Evolutionary conservation across 208 protist species (phyloP), one percentile per base, ranked within the genome.

Genomic region (Crithidia sp.): DNA sequence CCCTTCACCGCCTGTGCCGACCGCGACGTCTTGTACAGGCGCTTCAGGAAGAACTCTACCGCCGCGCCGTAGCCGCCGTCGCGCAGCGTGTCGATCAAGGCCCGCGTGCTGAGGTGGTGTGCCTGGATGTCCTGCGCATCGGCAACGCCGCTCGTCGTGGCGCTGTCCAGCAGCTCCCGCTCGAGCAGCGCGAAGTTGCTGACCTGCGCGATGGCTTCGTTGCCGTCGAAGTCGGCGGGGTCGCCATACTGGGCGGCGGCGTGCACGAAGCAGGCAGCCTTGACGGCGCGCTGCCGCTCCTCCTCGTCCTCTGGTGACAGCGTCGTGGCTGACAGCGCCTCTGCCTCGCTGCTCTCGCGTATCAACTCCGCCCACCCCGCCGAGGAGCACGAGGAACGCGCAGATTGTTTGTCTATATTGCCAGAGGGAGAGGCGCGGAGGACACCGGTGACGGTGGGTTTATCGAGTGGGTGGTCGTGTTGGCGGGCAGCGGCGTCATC

Each of bases 171-270:
- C 54, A 95, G 59, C 10, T 80, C 83, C 7, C 82, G 83, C 83
- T 97, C 93, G 41, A 91, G 53, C 58, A 91, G 85, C 28, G 79
- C 83, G 77, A 91, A 89, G 66, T 95, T 83, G 45, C 74, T 83
- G 54, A 97, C 81, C 76, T 92, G 87, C 56, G 84, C 58, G 39
- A 92, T 53, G 2, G 85, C 81, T 59, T 92, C 88, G 76, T 94
- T 92, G 68, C 57, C 66, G 59, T 84, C 82, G 41, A 59, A 57
- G 66, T 95, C 88, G 4, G 81, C 81, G 10, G 86, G 83, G 70
- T 96, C 87, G 62, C 88, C 89, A 81, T 88, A 89, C 53, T 77
- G 70, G 36, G 65, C 61, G 10, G 86, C 90, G 17, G 82, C 63
- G 64, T 81, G 81, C 59, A 83, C 61, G 49, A 84, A 85, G 57